phyloP scores from a whole-genome alignment of 2,329 filamentous ascomycete genomes.

The Aspergillus awamori region DNA sequence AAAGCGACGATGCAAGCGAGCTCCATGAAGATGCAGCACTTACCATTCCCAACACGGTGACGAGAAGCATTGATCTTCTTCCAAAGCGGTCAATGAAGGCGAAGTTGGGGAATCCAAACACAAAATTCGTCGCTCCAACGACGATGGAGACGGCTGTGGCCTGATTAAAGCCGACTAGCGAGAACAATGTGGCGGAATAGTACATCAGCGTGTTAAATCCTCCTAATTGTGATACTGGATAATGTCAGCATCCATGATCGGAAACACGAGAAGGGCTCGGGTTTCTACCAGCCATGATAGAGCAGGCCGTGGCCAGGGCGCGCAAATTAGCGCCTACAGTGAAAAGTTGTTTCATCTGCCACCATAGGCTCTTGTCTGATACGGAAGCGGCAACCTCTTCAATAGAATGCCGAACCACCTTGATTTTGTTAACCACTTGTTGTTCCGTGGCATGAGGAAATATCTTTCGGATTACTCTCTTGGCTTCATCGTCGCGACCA shows the following conservation, averaged over 20 bases:
- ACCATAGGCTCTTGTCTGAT: slow-evolving; percentile 44
- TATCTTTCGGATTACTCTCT: slow-evolving; percentile 33
- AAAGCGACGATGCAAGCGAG: not conserved
- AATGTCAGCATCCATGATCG: not conserved
- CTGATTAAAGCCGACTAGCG: slow-evolving; percentile 54
- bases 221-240: slow-evolving; percentile 43
- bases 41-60: not conserved
- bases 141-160: slow-evolving; percentile 54
- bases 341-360: slow-evolving; percentile 52
- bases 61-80: not conserved
- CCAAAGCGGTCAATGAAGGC: slow-evolving; percentile 45
- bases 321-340: slow-evolving; percentile 48
- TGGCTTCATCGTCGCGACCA: slow-evolving; percentile 45
- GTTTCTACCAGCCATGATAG: slow-evolving; percentile 45
- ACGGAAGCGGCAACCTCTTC: slow-evolving; percentile 36
- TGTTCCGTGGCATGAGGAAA: slow-evolving; percentile 36
- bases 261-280: not conserved
- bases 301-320: slow-evolving; percentile 49
- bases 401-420: slow-evolving; percentile 44
- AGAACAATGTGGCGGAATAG: slow-evolving; percentile 48
- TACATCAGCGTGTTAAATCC: slow-evolving; percentile 53
- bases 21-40: not conserved
- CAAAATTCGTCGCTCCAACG: slow-evolving; percentile 39
- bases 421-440: slow-evolving; percentile 51
- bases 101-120: slow-evolving; percentile 53